These are phyloP conservation scores for Cucumis cinereus DNA, from an alignment of 306 rosid species.

Conservation along the genomic window DNA sequence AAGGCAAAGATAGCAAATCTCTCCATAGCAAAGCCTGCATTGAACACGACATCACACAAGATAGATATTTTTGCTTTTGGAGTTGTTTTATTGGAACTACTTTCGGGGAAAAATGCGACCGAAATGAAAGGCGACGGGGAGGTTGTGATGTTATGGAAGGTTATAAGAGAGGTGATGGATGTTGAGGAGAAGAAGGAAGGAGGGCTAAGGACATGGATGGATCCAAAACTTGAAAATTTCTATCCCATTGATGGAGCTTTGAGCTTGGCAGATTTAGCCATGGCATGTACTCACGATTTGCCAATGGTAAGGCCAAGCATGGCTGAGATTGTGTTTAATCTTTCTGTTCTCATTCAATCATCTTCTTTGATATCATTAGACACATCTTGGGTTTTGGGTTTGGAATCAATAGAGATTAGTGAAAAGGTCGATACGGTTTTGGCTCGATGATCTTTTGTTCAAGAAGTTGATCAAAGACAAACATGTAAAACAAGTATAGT, in stretches of 20 bases:
- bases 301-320: constrained; percentile 18
- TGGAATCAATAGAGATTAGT: background rate
- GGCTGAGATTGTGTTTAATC: constrained; percentile 24
- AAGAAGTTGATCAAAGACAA: background rate
- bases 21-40: constrained; percentile 45
- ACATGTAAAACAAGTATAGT: background rate
- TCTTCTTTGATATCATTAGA: background rate
- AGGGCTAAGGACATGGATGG: constrained; percentile 46
- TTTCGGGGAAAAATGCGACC: constrained; percentile 50
- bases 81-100: constrained; percentile 47
- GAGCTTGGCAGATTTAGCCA: constrained; percentile 40
- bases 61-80: constrained; percentile 65
- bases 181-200: constrained; percentile 33
- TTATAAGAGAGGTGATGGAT: constrained; percentile 37
- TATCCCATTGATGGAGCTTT: constrained; percentile 43
- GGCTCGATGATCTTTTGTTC: background rate
- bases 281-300: constrained; percentile 43
- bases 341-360: constrained; percentile 17
- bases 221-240: constrained; percentile 32
- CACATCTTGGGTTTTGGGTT: background rate
- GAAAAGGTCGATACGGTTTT: background rate
- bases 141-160: constrained; percentile 58
- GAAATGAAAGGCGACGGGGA: constrained; percentile 35
- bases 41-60: constrained; percentile 29
- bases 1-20: constrained; percentile 80